phyloP scores from a whole-genome alignment of 306 rosid genomes.

The Clitoria ternatea region DNA sequence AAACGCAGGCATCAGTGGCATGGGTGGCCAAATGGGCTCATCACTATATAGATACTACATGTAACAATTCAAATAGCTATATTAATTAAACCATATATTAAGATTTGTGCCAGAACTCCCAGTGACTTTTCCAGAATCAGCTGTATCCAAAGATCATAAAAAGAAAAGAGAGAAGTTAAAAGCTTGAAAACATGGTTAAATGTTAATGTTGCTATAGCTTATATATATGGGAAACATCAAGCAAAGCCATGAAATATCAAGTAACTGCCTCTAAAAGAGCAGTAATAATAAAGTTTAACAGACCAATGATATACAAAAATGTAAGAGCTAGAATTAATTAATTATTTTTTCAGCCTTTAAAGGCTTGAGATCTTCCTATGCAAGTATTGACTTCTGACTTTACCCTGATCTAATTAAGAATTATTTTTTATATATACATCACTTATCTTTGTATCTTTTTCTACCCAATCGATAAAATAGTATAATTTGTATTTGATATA shows the following conservation, averaged over 20 bases:
- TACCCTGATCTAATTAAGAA: no score
- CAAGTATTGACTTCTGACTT: no score
- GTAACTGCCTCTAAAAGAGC: background rate
- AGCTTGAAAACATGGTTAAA: background rate
- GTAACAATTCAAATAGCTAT: conserved; percentile 10
- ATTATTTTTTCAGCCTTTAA: no score
- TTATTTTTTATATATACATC: no score
- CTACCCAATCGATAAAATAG: no score
- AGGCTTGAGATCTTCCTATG: background rate
- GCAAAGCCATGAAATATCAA: background rate
- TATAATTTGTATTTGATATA: no score
- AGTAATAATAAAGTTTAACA: background rate
- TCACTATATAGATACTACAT: conserved; percentile 1
- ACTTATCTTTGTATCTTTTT: no score
- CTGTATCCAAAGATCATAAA: conserved; percentile 29
- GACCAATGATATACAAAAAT: background rate
- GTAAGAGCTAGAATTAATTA: no score
- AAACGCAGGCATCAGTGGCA: background rate
- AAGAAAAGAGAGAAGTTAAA: background rate
- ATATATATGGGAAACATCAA: no score
- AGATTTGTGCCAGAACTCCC: conserved; percentile 17
- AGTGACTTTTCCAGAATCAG: conserved; percentile 17
- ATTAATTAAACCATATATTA: background rate
- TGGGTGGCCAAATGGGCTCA: background rate
- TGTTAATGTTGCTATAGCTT: background rate